Evolutionary conservation across 2,329 filamentous ascomycete species (phyloP).

Genomic region (Stachybotrys elegans): DNA sequence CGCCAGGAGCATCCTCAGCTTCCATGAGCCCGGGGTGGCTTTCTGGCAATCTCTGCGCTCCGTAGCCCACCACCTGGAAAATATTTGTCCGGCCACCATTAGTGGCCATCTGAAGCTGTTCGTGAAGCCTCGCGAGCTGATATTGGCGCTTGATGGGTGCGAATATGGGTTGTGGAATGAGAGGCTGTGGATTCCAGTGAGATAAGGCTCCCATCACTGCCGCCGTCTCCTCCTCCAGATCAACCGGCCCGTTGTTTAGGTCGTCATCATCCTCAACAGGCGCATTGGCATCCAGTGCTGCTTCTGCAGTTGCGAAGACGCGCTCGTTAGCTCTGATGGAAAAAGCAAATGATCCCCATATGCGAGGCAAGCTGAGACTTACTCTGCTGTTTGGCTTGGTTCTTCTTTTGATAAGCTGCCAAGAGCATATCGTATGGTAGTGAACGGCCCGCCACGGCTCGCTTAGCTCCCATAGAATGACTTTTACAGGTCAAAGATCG

Average conservation of each 20-base stretch:
- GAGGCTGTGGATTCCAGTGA: slow-evolving; percentile 71
- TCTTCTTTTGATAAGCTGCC: slow-evolving; percentile 90
- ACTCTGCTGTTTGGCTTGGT: slow-evolving; percentile 97
- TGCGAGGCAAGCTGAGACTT: slow-evolving; percentile 39
- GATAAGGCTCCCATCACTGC: slow-evolving; percentile 78
- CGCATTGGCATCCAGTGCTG: slow-evolving; percentile 89
- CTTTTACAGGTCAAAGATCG: slow-evolving; percentile 89
- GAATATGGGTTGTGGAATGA: slow-evolving; percentile 62
- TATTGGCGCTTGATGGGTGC: slow-evolving; percentile 59
- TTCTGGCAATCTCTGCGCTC: slow-evolving; percentile 49
- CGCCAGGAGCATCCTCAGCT: slow-evolving; percentile 53
- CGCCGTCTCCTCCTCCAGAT: slow-evolving; percentile 91
- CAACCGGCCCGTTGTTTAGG: slow-evolving; percentile 72
- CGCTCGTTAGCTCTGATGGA: slow-evolving; percentile 7
- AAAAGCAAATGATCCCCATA: background rate
- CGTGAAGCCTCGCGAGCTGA: slow-evolving; percentile 56
- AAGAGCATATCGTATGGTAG: slow-evolving; percentile 91
- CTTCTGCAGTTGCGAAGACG: slow-evolving; percentile 52
- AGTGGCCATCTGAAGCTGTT: slow-evolving; percentile 62
- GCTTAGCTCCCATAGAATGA: slow-evolving; percentile 91
- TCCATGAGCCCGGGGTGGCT: slow-evolving; percentile 42
- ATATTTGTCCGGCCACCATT: slow-evolving; percentile 63
- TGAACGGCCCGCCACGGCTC: slow-evolving; percentile 79
- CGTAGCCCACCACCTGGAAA: slow-evolving; percentile 54
- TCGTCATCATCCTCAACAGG: slow-evolving; percentile 84